phyloP scores from a whole-genome alignment of 371 early-diverging fungal genomes.

The Neoconidiobolus thromboides region DNA sequence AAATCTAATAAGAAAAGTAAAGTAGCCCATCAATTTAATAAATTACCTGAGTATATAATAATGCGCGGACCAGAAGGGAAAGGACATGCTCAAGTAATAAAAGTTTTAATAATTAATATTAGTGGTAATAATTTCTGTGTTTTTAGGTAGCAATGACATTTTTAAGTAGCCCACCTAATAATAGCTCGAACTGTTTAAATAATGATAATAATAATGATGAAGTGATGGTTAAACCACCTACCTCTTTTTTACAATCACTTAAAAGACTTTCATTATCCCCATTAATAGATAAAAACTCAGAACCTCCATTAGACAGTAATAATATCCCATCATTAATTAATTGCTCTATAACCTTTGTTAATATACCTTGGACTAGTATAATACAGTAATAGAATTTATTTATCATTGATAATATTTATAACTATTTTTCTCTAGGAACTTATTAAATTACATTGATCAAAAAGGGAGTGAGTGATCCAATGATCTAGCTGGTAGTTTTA shows the following conservation, averaged over 20 bases:
- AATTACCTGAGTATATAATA: constrained; percentile 57
- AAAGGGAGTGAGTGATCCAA: too few relatives aligned
- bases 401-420: too few relatives aligned
- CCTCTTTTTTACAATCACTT: constrained; percentile 18
- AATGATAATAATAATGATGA: constrained; percentile 5
- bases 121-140: neutral
- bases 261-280: constrained; percentile 16
- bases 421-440: too few relatives aligned
- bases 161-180: constrained; percentile 10
- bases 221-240: neutral
- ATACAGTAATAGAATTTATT: neutral
- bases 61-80: constrained; percentile 74
- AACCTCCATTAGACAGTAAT: neutral
- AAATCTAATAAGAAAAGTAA: constrained; percentile 18
- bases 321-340: constrained; percentile 24
- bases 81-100: constrained; percentile 56
- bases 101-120: constrained; percentile 6
- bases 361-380: constrained; percentile 56
- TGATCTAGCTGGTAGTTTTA: too few relatives aligned
- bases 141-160: constrained; percentile 9
- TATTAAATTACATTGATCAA: too few relatives aligned
- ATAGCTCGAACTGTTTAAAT: constrained; percentile 8
- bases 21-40: constrained; percentile 14
- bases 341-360: constrained; percentile 67
- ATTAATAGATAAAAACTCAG: constrained; percentile 1